Conservation (phyloP, 768 basidiomycete species). For the Roridomyces roridus region DNA sequence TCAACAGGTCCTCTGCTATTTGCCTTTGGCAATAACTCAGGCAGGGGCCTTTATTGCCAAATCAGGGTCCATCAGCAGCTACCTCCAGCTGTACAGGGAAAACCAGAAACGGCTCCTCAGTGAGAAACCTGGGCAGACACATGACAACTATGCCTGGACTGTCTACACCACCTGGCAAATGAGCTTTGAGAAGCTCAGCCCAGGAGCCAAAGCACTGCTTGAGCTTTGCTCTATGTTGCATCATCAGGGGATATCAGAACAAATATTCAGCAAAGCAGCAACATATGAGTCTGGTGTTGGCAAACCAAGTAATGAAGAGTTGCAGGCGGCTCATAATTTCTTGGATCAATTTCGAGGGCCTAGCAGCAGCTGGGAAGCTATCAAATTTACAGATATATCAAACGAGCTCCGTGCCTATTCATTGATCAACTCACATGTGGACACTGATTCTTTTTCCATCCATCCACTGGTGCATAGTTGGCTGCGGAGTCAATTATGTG, state of each 20-base stretch:
- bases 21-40: conserved; percentile 12
- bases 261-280: background rate
- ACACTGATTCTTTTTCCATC: background rate
- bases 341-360: background rate
- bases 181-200: no score
- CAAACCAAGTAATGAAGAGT: background rate
- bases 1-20: conserved; percentile 6
- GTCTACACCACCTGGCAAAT: background rate
- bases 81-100: background rate
- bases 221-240: conserved; percentile 4
- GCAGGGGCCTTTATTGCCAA: conserved; percentile 11
- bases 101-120: background rate
- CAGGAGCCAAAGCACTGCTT: background rate
- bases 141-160: no score
- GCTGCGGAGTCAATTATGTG: no score
- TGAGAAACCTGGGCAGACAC: background rate
- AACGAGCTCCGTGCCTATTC: background rate
- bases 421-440: background rate
- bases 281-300: background rate
- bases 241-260: background rate
- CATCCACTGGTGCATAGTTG: no score
- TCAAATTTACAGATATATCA: background rate
- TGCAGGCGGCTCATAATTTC: background rate
- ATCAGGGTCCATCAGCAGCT: background rate
- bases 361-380: background rate